These are phyloP conservation scores for Cordyceps militaris DNA, from an alignment of 2,329 filamentous ascomycete species.

Conservation along the genomic window DNA sequence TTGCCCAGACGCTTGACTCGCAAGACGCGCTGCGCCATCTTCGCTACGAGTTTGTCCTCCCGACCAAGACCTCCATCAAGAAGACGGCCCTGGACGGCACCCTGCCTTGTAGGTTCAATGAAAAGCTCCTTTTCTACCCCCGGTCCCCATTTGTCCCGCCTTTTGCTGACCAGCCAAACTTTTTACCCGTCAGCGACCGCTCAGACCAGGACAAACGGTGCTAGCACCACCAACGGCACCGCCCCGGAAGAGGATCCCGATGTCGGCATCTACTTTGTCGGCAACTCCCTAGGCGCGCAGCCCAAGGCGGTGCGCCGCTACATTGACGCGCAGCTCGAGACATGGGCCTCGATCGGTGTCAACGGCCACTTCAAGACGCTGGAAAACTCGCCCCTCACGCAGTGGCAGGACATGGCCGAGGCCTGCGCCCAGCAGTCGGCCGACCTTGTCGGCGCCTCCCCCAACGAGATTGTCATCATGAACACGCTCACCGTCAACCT, in stretches of 20 bases:
- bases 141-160: no score
- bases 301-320: slow-evolving; percentile 60
- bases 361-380: slow-evolving; percentile 72
- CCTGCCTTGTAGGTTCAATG: slow-evolving; percentile 28
- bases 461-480: slow-evolving; percentile 78
- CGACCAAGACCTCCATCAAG: slow-evolving; percentile 64
- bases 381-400: slow-evolving; percentile 57
- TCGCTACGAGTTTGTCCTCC: slow-evolving; percentile 68
- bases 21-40: slow-evolving; percentile 55
- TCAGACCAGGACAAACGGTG: slow-evolving; percentile 17
- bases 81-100: slow-evolving; percentile 49
- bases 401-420: slow-evolving; percentile 75
- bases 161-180: background rate
- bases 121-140: background rate
- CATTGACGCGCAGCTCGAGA: slow-evolving; percentile 66
- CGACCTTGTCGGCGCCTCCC: slow-evolving; percentile 65
- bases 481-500: slow-evolving; percentile 77
- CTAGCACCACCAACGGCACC: slow-evolving; percentile 12
- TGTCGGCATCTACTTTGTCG: slow-evolving; percentile 68
- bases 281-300: slow-evolving; percentile 83
- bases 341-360: slow-evolving; percentile 80
- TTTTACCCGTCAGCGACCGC: background rate
- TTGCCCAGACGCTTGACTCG: slow-evolving; percentile 47
- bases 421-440: slow-evolving; percentile 63
- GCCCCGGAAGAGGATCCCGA: slow-evolving; percentile 24